A percentile compares a stretch with the other conserved stretches of the same genome.
Evolutionary conservation across 768 basidiomycete species (phyloP).

Genomic region (Amanita exitialis): DNA sequence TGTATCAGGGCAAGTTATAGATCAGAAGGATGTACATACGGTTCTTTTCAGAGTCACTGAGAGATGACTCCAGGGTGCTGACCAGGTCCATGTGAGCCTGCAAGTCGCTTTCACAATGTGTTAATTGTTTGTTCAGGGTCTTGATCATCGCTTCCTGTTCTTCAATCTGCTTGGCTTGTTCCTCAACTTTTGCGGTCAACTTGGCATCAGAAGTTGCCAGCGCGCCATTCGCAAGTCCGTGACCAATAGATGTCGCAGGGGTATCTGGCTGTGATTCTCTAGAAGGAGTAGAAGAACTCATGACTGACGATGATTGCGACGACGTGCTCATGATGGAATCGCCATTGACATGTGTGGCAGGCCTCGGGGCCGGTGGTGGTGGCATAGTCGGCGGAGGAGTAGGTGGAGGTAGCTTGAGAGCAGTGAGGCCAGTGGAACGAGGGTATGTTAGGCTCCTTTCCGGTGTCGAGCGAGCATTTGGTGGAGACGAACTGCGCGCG

Average conservation of each 20-base stretch:
- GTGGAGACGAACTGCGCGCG: conserved; percentile 48
- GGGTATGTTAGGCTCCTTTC: conserved; percentile 47
- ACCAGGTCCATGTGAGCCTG: conserved; percentile 90
- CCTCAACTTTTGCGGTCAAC: conserved; percentile 47
- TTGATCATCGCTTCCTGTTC: conserved; percentile 91
- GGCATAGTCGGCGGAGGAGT: conserved; percentile 85
- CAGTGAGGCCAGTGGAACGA: conserved; percentile 50
- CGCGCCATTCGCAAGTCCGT: conserved; percentile 28
- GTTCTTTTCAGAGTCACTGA: conserved; percentile 90
- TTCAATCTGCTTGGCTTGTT: conserved; percentile 64
- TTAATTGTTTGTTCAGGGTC: conserved; percentile 86
- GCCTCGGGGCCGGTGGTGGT: conserved; percentile 67
- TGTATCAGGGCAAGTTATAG: conserved; percentile 4
- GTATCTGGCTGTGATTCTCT: conserved; percentile 66
- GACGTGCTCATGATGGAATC: conserved; percentile 51
- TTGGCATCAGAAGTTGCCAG: conserved; percentile 42
- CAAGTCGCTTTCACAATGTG: conserved; percentile 87
- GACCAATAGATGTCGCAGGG: conserved; percentile 49
- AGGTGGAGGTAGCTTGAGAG: conserved; percentile 75
- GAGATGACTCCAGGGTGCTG: conserved; percentile 70
- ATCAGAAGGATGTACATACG: conserved; percentile 39
- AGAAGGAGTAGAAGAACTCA: conserved; percentile 46
- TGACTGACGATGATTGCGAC: conserved; percentile 45
- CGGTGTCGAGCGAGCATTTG: conserved; percentile 36
- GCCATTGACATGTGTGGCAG: conserved; percentile 26